Evolutionary conservation across 2,329 filamentous ascomycete genomes (phyloP), one percentile per base, ranked within the genome.

Genomic region (Paecilomyces formosus): DNA sequence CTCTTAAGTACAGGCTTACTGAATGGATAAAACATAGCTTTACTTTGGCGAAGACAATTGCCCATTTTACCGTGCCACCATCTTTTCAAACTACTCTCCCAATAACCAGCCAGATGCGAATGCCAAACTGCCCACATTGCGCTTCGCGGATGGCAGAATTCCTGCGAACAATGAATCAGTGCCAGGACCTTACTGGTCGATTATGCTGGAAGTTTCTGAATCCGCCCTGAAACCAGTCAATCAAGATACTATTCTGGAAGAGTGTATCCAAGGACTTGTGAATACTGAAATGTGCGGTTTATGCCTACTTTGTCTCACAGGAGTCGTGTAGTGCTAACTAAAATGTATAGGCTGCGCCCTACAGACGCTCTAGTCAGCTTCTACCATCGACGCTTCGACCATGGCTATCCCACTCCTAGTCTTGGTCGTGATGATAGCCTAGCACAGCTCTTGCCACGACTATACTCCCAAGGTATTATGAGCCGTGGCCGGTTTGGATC

Each of bases 41-140:
- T 99, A 99, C 85, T 99, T 97, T 86, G 94, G 94, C 62, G 94
- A 99, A 78, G 89, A 96, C 77, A 88, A 99, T 84, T 97, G 92
- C 82, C 92, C 92, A 74, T 99, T 99, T 84, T 99, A 99, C 84
- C 90, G 94, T 68, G 94, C 94, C 72, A 99, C 94, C 72, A 97
- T 99, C 81, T 99, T 99, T 86, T 97, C 93, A 78, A 99, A 99
- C 85, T 99, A 99, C 85, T 97, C 94, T 22, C 94, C 93, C 56
- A 87, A 96, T 85, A 99, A 99, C 83, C 93, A 97, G 81, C 94
- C 94, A 35, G 81, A 89, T 65, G 82, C 86, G 60, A 86, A 88
- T 59, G 87, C 83, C 72, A 94, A 96, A 83, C 86, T 99, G 58
- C 85, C 92, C 39, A 97, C 94, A 21, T 79, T 91, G 67, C 88